A percentile compares a stretch with the other conserved stretches of the same genome.
These are phyloP conservation scores for Naegleria lovaniensis DNA, from an alignment of 208 protist species.

Conservation along the genomic window DNA sequence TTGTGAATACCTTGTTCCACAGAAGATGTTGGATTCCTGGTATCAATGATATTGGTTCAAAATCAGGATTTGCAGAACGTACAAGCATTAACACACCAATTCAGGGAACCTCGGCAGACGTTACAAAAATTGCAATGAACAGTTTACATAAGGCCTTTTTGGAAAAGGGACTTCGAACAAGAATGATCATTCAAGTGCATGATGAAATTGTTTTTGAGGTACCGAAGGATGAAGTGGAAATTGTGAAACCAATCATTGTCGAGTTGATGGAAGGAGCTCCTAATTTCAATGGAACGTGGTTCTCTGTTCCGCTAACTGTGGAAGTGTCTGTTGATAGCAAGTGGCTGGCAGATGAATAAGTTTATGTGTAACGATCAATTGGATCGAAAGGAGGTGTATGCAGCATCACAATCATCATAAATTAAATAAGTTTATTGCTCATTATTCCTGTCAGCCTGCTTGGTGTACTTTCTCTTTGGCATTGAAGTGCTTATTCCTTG, in stretches of 20 bases:
- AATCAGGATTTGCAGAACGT: background rate
- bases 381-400: no score
- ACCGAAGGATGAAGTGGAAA: constrained; percentile 29
- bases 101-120: constrained; percentile 33
- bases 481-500: background rate
- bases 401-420: no score
- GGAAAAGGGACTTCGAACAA: background rate
- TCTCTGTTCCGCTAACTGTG: background rate
- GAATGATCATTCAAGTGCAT: constrained; percentile 38
- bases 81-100: constrained; percentile 32
- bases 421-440: background rate
- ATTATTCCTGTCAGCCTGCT: background rate
- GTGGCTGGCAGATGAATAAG: background rate
- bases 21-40: constrained; percentile 29
- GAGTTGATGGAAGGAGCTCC: constrained; percentile 2
- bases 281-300: background rate
- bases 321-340: background rate
- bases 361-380: no score
- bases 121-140: constrained; percentile 37
- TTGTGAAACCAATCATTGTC: background rate
- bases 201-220: constrained; percentile 38
- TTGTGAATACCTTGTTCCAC: constrained; percentile 31
- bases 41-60: background rate
- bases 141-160: background rate
- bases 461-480: background rate